Percentiles rank a stretch among this genome's conserved stretches.
Conservation (phyloP, 1,284 basidiomycete species). For the Termitomyces sp. region DNA sequence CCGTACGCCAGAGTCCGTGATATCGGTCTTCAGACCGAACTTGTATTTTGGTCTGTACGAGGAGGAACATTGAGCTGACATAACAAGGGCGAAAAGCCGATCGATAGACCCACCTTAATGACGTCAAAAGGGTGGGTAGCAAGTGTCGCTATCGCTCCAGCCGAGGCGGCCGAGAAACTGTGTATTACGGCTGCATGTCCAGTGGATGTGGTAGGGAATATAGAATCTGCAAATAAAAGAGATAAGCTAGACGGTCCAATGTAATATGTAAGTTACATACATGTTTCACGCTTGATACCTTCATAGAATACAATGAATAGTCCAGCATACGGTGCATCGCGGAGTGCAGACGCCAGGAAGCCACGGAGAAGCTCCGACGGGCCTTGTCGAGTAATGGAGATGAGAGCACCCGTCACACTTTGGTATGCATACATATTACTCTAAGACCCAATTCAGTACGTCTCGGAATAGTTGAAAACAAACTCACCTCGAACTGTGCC, state of each 20-base stretch:
- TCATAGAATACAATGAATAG: constrained; percentile 93
- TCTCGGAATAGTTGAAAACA: not conserved
- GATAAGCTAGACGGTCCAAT: not conserved
- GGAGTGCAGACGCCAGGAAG: constrained; percentile 83
- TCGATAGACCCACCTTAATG: constrained; percentile 57
- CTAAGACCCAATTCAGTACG: constrained; percentile 31
- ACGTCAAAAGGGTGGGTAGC: constrained; percentile 89
- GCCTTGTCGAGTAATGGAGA: constrained; percentile 65
- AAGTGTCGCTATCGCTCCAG: constrained; percentile 78
- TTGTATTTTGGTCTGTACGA: constrained; percentile 77
- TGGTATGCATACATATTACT: constrained; percentile 77
- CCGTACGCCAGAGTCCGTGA: constrained; percentile 62
- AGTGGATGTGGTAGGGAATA: constrained; percentile 12
- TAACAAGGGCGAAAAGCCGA: not conserved
- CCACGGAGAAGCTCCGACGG: constrained; percentile 84
- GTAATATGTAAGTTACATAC: constrained; percentile 32
- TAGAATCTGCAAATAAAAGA: constrained; percentile 7
- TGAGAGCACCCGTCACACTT: constrained; percentile 58
- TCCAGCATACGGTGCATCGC: constrained; percentile 96
- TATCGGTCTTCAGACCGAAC: constrained; percentile 73
- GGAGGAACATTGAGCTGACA: not conserved
- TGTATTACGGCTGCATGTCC: constrained; percentile 40
- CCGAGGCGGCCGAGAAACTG: constrained; percentile 62
- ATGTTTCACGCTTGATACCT: constrained; percentile 66
- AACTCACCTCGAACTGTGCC: constrained; percentile 85